A percentile compares a stretch with the other conserved stretches of the same genome.
Evolutionary conservation across 2,329 filamentous ascomycete species (phyloP).

Genomic region (Laburnicola sp.): DNA sequence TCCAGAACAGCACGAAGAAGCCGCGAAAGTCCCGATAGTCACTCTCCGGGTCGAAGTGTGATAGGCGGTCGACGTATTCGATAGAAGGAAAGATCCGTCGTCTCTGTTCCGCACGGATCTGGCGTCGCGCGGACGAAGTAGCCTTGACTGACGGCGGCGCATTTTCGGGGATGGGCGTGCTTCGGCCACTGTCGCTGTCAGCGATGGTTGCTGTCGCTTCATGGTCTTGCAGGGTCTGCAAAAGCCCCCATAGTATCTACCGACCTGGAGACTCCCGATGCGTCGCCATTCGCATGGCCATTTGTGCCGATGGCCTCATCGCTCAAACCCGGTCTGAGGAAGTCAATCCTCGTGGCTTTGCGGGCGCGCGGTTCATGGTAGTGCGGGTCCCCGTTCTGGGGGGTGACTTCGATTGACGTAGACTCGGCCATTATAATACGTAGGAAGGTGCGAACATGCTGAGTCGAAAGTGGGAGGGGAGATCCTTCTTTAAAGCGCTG

Average conservation of each 20-base stretch:
- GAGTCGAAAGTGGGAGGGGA: slow-evolving; percentile 14
- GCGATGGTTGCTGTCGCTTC: slow-evolving; percentile 5
- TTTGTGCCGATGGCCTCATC: slow-evolving; percentile 34
- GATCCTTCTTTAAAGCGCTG: slow-evolving; percentile 23
- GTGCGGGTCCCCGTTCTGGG: slow-evolving; percentile 30
- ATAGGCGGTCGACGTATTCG: slow-evolving; percentile 86
- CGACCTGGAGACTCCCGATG: slow-evolving; percentile 44
- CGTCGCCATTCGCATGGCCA: slow-evolving; percentile 27
- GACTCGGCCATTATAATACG: slow-evolving; percentile 38
- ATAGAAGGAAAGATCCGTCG: slow-evolving; percentile 89
- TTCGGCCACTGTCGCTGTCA: slow-evolving; percentile 66
- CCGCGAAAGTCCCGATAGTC: slow-evolving; percentile 94
- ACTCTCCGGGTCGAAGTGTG: slow-evolving; percentile 90
- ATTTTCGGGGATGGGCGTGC: slow-evolving; percentile 82
- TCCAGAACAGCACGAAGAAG: slow-evolving; percentile 99
- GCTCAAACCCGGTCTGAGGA: slow-evolving; percentile 40
- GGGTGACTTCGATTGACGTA: slow-evolving; percentile 30
- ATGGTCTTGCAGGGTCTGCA: slow-evolving; percentile 40
- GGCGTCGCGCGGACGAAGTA: slow-evolving; percentile 81
- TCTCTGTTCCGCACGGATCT: slow-evolving; percentile 77
- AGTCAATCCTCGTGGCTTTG: slow-evolving; percentile 39
- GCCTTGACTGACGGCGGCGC: slow-evolving; percentile 90
- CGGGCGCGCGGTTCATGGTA: slow-evolving; percentile 41
- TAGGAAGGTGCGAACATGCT: slow-evolving; percentile 23
- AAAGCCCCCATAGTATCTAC: slow-evolving; percentile 71